phyloP scores from a whole-genome alignment of 176 grass and related monocot species.

The Ananas comosus region DNA sequence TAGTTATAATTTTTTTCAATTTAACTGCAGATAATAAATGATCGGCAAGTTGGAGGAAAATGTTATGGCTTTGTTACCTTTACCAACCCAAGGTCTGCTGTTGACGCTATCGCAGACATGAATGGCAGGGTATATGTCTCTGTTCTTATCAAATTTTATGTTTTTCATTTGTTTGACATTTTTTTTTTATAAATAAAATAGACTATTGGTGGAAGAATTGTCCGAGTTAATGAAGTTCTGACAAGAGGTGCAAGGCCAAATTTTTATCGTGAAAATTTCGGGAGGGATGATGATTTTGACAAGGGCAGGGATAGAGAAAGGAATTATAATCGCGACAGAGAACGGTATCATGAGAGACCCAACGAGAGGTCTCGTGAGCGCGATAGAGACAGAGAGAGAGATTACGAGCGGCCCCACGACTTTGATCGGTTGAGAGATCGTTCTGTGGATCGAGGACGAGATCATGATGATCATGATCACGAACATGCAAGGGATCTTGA shows the following conservation, averaged over 20 bases:
- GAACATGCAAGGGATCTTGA: constrained; percentile 39
- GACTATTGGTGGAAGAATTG: constrained; percentile 58
- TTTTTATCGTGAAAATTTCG: constrained; percentile 58
- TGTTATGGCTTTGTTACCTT: constrained; percentile 85
- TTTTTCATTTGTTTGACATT: background rate
- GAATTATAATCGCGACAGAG: constrained; percentile 55
- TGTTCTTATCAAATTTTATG: constrained; percentile 5
- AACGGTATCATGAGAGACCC: constrained; percentile 48
- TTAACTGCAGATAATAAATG: constrained; percentile 70
- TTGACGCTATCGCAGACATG: constrained; percentile 60
- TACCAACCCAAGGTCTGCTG: constrained; percentile 55
- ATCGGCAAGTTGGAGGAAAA: constrained; percentile 66
- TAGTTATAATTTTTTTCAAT: background rate
- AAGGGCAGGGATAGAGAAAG: constrained; percentile 57
- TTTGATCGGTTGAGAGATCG: constrained; percentile 49
- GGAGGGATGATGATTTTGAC: constrained; percentile 53
- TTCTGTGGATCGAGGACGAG: constrained; percentile 36
- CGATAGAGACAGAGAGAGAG: constrained; percentile 54
- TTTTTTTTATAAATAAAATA: constrained; percentile 24
- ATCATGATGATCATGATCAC: constrained; percentile 49
- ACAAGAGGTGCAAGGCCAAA: constrained; percentile 53
- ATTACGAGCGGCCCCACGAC: constrained; percentile 41
- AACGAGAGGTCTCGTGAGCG: constrained; percentile 50
- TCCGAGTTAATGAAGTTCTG: constrained; percentile 78
- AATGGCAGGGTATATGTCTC: constrained; percentile 60